Conservation (phyloP, 1,284 basidiomycete species). For the Takashimella koratensis region DNA sequence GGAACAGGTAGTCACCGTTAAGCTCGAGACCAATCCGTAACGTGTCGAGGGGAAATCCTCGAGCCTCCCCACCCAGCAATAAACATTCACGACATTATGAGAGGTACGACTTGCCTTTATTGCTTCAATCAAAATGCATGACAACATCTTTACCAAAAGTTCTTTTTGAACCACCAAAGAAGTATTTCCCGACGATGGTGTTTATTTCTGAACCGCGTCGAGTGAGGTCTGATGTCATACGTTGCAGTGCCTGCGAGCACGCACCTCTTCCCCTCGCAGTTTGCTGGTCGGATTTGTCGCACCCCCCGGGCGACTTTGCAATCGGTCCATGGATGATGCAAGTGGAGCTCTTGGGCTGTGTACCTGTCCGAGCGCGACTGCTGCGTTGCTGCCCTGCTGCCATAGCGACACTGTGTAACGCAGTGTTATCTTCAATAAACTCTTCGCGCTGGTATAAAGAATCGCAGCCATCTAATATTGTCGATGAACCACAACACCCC, state of each 20-base stretch:
- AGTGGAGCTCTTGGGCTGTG: background rate
- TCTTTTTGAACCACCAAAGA: too few species aligned
- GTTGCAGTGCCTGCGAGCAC: background rate
- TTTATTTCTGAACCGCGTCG: background rate
- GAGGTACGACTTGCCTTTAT: background rate
- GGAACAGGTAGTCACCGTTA: too few species aligned
- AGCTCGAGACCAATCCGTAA: background rate
- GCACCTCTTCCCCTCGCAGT: background rate
- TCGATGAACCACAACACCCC: too few species aligned
- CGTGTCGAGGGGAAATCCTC: background rate
- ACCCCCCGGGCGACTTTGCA: background rate
- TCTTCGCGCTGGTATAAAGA: too few species aligned
- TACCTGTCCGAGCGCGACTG: too few species aligned
- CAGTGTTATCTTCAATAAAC: too few species aligned
- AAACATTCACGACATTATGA: background rate
- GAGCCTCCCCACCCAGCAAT: background rate
- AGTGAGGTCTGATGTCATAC: background rate
- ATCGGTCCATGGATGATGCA: background rate
- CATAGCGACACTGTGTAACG: too few species aligned
- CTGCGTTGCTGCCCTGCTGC: too few species aligned
- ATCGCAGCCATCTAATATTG: too few species aligned
- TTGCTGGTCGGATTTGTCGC: background rate
- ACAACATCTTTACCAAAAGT: too few species aligned
- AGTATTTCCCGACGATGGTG: background rate
- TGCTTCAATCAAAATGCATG: too few species aligned